Conservation (phyloP, 2,329 filamentous ascomycete genomes). For the Neonectria magnoliae region DNA sequence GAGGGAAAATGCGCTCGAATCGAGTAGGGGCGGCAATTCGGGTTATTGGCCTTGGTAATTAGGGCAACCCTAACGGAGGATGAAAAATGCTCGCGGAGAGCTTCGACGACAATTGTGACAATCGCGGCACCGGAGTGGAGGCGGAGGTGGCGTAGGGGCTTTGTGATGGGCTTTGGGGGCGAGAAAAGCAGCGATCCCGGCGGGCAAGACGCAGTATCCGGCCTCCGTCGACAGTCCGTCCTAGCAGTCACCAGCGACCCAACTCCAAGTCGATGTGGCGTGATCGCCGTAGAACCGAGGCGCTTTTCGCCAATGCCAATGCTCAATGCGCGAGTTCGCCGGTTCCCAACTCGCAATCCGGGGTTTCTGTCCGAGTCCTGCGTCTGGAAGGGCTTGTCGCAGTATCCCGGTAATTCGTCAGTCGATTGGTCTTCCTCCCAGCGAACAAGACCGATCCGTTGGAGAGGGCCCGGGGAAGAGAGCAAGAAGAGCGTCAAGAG, state of each 20-base stretch:
- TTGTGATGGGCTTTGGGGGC: slow-evolving; percentile 26
- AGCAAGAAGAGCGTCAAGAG: slow-evolving; percentile 8
- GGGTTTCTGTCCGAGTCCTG: not conserved
- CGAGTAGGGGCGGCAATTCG: slow-evolving; percentile 14
- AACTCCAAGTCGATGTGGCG: slow-evolving; percentile 5
- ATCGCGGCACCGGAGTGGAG: slow-evolving; percentile 29
- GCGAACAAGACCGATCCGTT: slow-evolving; percentile 1
- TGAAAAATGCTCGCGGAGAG: slow-evolving; percentile 19
- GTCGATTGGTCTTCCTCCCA: not conserved
- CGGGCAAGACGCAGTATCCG: slow-evolving; percentile 6
- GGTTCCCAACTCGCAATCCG: not conserved
- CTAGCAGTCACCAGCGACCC: not conserved
- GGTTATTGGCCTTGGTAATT: slow-evolving; percentile 16
- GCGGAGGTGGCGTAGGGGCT: slow-evolving; percentile 25
- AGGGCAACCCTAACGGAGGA: not conserved
- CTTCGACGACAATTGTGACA: slow-evolving; percentile 20
- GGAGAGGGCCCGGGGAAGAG: not conserved
- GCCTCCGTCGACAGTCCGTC: not conserved
- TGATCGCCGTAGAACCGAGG: slow-evolving; percentile 8
- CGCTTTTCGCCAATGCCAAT: slow-evolving; percentile 7
- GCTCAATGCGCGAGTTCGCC: not conserved
- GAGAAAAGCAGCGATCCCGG: slow-evolving; percentile 26
- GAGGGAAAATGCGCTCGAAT: slow-evolving; percentile 23
- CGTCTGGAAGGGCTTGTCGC: not conserved
- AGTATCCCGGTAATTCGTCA: not conserved